phyloP scores from a whole-genome alignment of 176 grass and related monocot genomes.

The Oryza glaberrima region DNA sequence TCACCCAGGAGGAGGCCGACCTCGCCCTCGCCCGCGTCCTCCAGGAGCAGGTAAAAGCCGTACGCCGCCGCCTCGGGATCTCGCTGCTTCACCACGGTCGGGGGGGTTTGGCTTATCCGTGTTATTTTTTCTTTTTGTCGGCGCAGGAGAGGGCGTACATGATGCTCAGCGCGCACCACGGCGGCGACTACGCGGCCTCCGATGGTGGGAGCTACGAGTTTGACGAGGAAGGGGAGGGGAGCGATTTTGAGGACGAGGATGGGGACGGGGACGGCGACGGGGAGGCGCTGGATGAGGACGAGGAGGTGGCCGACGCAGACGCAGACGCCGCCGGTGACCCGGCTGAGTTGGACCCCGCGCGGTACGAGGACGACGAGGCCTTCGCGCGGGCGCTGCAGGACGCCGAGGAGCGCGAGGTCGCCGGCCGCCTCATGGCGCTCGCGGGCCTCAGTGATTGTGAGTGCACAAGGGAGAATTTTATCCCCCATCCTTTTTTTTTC shows the following conservation, averaged over 20 bases:
- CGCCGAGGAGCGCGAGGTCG: conserved; percentile 66
- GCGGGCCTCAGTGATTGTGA: conserved; percentile 71
- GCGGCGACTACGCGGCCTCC: conserved; percentile 61
- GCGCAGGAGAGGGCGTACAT: conserved; percentile 90
- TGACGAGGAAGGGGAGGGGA: conserved; percentile 55
- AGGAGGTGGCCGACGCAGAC: background rate
- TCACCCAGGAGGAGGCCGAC: conserved; percentile 97
- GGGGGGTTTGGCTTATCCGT: background rate
- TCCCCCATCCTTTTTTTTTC: background rate
- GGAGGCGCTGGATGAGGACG: conserved; percentile 56
- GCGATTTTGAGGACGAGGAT: conserved; percentile 54
- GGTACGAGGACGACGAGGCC: conserved; percentile 70
- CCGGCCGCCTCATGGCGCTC: conserved; percentile 75
- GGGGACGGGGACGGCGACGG: conserved; percentile 19
- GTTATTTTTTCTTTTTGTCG: background rate
- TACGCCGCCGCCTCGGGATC: background rate
- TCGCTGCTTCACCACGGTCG: background rate
- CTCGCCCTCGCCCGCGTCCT: conserved; percentile 91
- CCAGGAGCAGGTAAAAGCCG: conserved; percentile 71
- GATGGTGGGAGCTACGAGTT: conserved; percentile 64
- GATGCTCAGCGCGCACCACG: conserved; percentile 57
- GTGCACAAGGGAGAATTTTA: background rate
- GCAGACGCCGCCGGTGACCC: conserved; percentile 21
- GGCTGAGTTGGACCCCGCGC: conserved; percentile 38
- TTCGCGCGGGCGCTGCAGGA: conserved; percentile 81